phyloP scores from a whole-genome alignment of 805 yeast genomes.

The Diddensiella caesifluorescens region DNA sequence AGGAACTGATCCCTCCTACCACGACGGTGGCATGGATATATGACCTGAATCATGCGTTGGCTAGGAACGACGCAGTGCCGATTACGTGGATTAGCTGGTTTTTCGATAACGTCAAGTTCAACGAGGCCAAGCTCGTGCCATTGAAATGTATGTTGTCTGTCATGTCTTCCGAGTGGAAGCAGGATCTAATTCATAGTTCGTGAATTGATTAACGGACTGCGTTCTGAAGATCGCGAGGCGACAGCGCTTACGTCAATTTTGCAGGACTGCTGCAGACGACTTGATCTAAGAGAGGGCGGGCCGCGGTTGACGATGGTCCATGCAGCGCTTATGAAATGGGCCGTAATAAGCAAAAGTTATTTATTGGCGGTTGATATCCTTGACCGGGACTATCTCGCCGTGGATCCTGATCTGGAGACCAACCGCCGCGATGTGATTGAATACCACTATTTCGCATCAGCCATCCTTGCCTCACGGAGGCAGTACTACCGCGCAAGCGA shows the following conservation, averaged over 20 bases:
- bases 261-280: background rate
- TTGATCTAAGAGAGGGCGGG: background rate
- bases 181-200: too few relatives aligned
- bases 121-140: background rate
- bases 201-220: too few relatives aligned
- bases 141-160: background rate
- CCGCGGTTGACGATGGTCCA: slow-evolving; percentile 1
- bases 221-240: too few relatives aligned
- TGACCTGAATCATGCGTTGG: background rate
- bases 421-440: slow-evolving; percentile 2
- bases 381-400: background rate
- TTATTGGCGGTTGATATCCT: background rate
- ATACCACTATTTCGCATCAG: slow-evolving; percentile 7
- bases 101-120: slow-evolving; percentile 1
- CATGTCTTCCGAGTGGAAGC: too few relatives aligned
- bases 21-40: background rate
- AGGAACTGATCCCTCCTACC: background rate
- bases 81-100: background rate
- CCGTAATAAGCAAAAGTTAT: slow-evolving; percentile 2
- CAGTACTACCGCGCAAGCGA: slow-evolving; percentile 9
- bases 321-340: slow-evolving; percentile 3
- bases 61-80: background rate
- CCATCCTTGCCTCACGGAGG: slow-evolving; percentile 5
- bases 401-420: slow-evolving; percentile 1
- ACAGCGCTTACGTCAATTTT: background rate